Conservation (phyloP, 192 early-diverging fungal species). For the Coemansia javaensis region DNA sequence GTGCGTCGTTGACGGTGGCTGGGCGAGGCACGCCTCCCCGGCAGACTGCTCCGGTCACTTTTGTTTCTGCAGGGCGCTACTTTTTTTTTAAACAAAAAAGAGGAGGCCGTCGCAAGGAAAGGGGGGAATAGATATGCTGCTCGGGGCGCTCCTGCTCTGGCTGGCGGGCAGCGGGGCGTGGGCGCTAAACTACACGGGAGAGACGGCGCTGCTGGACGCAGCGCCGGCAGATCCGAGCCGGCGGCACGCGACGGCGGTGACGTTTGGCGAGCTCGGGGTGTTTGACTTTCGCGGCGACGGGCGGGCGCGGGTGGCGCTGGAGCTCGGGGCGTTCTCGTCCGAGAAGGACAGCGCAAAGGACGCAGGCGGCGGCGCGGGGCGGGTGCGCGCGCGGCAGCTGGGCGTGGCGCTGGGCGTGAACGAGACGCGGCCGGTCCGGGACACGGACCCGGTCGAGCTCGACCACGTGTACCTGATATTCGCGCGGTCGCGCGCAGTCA, state of each 20-base stretch:
- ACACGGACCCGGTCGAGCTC: slow-evolving; percentile 26
- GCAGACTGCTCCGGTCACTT: too few relatives aligned
- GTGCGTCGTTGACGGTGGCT: too few relatives aligned
- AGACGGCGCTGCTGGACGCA: slow-evolving; percentile 40
- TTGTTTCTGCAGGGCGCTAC: too few relatives aligned
- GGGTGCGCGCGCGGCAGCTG: not conserved
- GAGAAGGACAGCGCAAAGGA: slow-evolving; percentile 29
- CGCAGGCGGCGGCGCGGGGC: not conserved
- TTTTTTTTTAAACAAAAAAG: too few relatives aligned
- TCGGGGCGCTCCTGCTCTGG: too few relatives aligned
- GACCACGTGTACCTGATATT: slow-evolving; percentile 48
- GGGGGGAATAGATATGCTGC: too few relatives aligned
- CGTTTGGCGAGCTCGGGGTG: slow-evolving; percentile 40
- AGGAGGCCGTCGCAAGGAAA: too few relatives aligned
- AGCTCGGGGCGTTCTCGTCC: slow-evolving; percentile 39
- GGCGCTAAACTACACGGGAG: slow-evolving; percentile 42
- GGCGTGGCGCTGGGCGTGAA: slow-evolving; percentile 4
- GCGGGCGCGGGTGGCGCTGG: slow-evolving; percentile 33
- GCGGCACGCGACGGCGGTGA: slow-evolving; percentile 32
- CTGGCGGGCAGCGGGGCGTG: too few relatives aligned
- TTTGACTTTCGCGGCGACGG: slow-evolving; percentile 48
- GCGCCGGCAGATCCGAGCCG: slow-evolving; percentile 23
- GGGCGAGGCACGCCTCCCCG: too few relatives aligned
- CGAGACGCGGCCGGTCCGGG: slow-evolving; percentile 17
- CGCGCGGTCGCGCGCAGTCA: slow-evolving; percentile 31